phyloP scores from a whole-genome alignment of 495 filamentous ascomycete species.

The Immersiella caudata region DNA sequence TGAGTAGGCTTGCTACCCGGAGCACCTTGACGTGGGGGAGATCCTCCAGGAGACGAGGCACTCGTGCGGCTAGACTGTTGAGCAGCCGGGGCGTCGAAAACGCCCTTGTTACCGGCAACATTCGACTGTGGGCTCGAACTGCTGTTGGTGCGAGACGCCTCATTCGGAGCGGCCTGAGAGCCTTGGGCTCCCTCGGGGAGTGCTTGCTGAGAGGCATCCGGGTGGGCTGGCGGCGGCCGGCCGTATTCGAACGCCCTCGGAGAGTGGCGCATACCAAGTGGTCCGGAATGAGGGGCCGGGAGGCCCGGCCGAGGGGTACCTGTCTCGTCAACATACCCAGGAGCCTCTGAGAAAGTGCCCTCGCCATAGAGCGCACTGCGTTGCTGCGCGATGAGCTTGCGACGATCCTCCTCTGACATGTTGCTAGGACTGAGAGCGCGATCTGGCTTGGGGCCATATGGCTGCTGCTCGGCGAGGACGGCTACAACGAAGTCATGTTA shows the following conservation, averaged over 20 bases:
- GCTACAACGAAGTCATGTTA: constrained; percentile 59
- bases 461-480: constrained; percentile 73
- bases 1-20: constrained; percentile 54
- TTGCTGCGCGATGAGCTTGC: constrained; percentile 93
- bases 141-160: constrained; percentile 81
- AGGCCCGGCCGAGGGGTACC: constrained; percentile 52
- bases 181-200: constrained; percentile 42
- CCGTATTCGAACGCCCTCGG: constrained; percentile 54
- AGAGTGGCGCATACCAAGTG: constrained; percentile 55
- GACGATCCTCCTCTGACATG: constrained; percentile 94
- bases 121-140: constrained; percentile 75
- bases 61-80: constrained; percentile 86
- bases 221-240: constrained; percentile 45
- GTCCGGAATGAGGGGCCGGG: constrained; percentile 54
- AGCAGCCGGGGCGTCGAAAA: constrained; percentile 64
- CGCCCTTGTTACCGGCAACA: constrained; percentile 64
- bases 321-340: constrained; percentile 65
- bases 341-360: constrained; percentile 61
- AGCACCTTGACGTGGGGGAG: constrained; percentile 70
- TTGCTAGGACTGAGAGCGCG: constrained; percentile 85
- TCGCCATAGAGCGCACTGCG: constrained; percentile 90
- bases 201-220: constrained; percentile 55
- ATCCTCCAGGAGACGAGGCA: constrained; percentile 86
- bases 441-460: constrained; percentile 74
- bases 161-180: constrained; percentile 55